These are phyloP conservation scores for Pseudogymnoascus sp. DNA, from an alignment of 2,329 filamentous ascomycete species.

Conservation along the genomic window DNA sequence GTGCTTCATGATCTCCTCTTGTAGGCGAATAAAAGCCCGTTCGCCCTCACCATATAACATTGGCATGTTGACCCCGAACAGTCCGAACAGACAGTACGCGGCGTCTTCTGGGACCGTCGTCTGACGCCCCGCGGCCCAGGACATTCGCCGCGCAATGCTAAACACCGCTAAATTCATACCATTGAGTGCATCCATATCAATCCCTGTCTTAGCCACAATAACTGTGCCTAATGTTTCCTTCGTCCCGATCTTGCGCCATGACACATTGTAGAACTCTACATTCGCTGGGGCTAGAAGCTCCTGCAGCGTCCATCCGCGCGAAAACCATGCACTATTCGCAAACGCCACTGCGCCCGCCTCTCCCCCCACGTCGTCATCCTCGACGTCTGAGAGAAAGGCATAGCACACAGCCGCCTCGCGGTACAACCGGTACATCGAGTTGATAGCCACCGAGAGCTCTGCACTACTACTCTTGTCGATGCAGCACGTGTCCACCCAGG, in stretches of 20 bases:
- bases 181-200: constrained; percentile 18
- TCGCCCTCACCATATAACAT: constrained; percentile 27
- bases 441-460: constrained; percentile 17
- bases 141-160: constrained; percentile 25
- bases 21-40: constrained; percentile 22
- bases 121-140: constrained; percentile 21
- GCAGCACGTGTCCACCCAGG: constrained; percentile 17
- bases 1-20: constrained; percentile 26
- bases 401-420: constrained; percentile 14
- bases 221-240: constrained; percentile 7
- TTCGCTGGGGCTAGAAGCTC: constrained; percentile 13
- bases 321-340: constrained; percentile 10
- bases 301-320: constrained; percentile 16
- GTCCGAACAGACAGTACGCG: constrained; percentile 25
- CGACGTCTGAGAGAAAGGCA: constrained; percentile 15
- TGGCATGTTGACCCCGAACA: constrained; percentile 30
- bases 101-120: constrained; percentile 22
- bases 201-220: constrained; percentile 12
- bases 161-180: constrained; percentile 16
- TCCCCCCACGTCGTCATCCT: neutral
- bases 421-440: constrained; percentile 20
- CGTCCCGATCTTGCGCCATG: constrained; percentile 13
- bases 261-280: constrained; percentile 12
- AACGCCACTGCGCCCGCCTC: neutral
- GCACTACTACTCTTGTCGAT: constrained; percentile 21